Conservation (phyloP, 1,139 yeast genomes). For the Eremothecium gossypii region DNA sequence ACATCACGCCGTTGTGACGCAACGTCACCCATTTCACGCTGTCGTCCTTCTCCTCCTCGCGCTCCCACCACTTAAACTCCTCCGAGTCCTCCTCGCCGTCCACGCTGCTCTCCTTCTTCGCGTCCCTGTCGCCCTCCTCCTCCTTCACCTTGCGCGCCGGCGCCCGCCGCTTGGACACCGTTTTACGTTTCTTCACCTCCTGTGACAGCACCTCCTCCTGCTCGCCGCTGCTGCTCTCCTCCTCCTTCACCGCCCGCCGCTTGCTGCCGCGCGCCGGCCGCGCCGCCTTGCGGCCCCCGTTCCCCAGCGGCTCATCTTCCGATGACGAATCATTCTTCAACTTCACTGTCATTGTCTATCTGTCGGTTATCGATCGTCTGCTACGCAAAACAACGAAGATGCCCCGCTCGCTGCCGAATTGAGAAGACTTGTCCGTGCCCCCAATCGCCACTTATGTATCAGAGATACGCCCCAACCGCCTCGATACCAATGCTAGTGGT, state of each 20-base stretch:
- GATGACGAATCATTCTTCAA: conserved; percentile 9
- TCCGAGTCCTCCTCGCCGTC: conserved; percentile 51
- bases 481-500: no score
- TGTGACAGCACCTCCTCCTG: conserved; percentile 3
- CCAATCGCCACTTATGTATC: background rate
- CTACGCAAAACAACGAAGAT: no score
- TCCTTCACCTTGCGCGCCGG: conserved; percentile 6
- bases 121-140: conserved; percentile 7
- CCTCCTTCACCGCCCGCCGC: conserved; percentile 1
- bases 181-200: conserved; percentile 7
- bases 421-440: no score
- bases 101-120: conserved; percentile 13
- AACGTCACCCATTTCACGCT: conserved; percentile 78
- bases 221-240: background rate
- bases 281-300: background rate
- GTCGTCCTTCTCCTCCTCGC: conserved; percentile 56
- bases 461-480: no score
- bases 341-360: conserved; percentile 8
- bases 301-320: conserved; percentile 6
- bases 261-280: background rate
- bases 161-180: conserved; percentile 6
- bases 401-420: no score
- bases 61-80: conserved; percentile 84
- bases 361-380: no score
- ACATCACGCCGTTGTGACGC: conserved; percentile 82